phyloP scores from a whole-genome alignment of 2,329 filamentous ascomycete species.

The Lasiodiplodia gonubiensis region DNA sequence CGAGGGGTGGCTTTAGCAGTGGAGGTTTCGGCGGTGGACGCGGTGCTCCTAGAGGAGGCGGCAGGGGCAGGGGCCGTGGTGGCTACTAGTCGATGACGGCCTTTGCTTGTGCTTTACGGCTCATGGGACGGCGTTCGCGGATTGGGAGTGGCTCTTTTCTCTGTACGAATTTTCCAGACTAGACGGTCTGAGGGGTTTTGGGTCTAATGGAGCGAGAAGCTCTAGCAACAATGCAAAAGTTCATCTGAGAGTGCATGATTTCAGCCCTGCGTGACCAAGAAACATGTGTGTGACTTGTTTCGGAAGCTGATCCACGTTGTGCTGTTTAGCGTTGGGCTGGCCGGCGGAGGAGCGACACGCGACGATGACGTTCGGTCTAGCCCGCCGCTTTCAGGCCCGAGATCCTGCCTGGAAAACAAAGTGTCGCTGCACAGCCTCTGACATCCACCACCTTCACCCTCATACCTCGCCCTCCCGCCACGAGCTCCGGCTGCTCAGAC shows the following conservation, averaged over 20 bases:
- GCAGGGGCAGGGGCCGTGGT: conserved; percentile 28
- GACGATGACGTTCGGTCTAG: conserved; percentile 28
- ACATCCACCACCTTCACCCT: conserved; percentile 6
- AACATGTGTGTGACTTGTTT: conserved; percentile 14
- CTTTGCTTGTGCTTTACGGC: conserved; percentile 32
- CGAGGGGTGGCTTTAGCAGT: conserved; percentile 45
- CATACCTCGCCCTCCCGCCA: background rate
- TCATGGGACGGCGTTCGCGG: conserved; percentile 33
- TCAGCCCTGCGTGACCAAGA: conserved; percentile 19
- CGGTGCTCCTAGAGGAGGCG: conserved; percentile 34
- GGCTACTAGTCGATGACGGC: conserved; percentile 36
- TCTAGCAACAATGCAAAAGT: conserved; percentile 24
- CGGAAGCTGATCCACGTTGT: conserved; percentile 24
- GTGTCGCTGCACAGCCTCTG: conserved; percentile 29
- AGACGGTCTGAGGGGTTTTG: conserved; percentile 23
- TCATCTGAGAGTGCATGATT: background rate
- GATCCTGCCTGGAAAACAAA: conserved; percentile 29
- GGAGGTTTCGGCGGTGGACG: conserved; percentile 60
- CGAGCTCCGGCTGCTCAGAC: background rate
- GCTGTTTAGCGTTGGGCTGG: conserved; percentile 13
- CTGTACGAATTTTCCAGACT: conserved; percentile 27
- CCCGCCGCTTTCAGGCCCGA: conserved; percentile 25
- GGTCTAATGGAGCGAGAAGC: conserved; percentile 18
- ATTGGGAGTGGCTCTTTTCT: conserved; percentile 28
- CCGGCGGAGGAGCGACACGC: background rate